Conservation (phyloP, 306 rosid genomes). For the Gastrolobium bilobum region DNA sequence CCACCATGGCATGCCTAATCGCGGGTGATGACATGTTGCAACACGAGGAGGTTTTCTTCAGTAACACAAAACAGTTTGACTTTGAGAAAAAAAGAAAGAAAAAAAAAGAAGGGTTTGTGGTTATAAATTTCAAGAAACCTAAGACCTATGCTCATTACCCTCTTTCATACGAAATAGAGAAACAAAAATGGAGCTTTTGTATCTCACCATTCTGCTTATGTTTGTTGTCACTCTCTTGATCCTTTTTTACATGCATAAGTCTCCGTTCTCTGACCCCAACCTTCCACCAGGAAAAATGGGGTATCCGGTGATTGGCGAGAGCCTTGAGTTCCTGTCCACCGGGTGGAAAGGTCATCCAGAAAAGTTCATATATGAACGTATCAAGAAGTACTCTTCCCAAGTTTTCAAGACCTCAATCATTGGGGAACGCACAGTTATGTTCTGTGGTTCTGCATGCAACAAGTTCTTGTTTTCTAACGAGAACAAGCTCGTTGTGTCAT, state of each 20-base stretch:
- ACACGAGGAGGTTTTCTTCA: too few relatives aligned
- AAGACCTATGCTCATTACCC: too few relatives aligned
- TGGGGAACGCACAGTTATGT: constrained; percentile 57
- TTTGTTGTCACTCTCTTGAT: constrained; percentile 51
- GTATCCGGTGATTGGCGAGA: constrained; percentile 71
- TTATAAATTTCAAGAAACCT: too few relatives aligned
- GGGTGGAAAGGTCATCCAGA: constrained; percentile 74
- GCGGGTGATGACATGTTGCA: too few relatives aligned
- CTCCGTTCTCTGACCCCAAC: constrained; percentile 46
- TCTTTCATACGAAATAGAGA: neutral
- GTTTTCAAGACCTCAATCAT: constrained; percentile 69
- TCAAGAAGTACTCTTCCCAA: constrained; percentile 52
- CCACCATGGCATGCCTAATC: too few relatives aligned
- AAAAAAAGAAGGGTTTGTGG: too few relatives aligned
- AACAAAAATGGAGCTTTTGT: constrained; percentile 55
- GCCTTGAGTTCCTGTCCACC: constrained; percentile 56
- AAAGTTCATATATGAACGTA: constrained; percentile 73
- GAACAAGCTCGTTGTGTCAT: constrained; percentile 66
- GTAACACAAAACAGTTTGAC: too few relatives aligned
- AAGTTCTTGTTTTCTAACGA: constrained; percentile 78
- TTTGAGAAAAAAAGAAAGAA: too few relatives aligned
- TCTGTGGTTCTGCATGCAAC: constrained; percentile 67
- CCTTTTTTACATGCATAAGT: constrained; percentile 59
- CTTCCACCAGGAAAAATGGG: constrained; percentile 48
- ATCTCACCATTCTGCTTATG: constrained; percentile 52